Evolutionary conservation across 2,329 filamentous ascomycete species (phyloP).

Genomic region (Claviceps africana): DNA sequence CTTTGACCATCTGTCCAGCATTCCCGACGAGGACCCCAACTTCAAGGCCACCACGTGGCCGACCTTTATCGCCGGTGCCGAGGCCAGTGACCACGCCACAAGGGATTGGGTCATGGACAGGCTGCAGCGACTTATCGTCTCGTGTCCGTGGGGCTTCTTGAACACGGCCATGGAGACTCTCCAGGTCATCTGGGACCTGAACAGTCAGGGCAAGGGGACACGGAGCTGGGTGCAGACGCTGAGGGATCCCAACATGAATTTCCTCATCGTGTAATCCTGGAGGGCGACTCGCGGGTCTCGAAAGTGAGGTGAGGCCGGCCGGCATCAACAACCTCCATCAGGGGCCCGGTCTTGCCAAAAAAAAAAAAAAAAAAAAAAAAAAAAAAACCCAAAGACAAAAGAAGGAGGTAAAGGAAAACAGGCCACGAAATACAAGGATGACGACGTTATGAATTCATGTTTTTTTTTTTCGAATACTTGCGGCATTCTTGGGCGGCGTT

Average conservation of each 20-base stretch:
- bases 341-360: too few species aligned
- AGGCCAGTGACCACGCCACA: conserved; percentile 27
- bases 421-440: background rate
- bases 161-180: conserved; percentile 32
- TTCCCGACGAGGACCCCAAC: conserved; percentile 34
- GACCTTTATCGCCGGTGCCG: conserved; percentile 40
- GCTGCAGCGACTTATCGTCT: conserved; percentile 24
- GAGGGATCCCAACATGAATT: conserved; percentile 27
- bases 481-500: background rate
- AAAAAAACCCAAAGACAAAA: background rate
- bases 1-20: conserved; percentile 30
- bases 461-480: background rate
- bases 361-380: background rate
- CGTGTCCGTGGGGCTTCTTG: conserved; percentile 35
- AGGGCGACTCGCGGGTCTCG: too few species aligned
- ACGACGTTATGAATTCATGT: background rate
- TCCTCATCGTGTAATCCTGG: conserved; percentile 25
- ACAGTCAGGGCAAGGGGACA: conserved; percentile 16
- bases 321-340: too few species aligned
- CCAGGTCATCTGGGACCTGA: conserved; percentile 27
- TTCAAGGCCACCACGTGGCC: conserved; percentile 45
- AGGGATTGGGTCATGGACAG: conserved; percentile 36
- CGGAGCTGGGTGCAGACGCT: conserved; percentile 31
- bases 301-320: too few species aligned
- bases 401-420: too few species aligned